Percentiles rank a stretch among this genome's conserved stretches.
Conservation (phyloP, 805 yeast species). For the Sugiyamaella mastotermitis region DNA sequence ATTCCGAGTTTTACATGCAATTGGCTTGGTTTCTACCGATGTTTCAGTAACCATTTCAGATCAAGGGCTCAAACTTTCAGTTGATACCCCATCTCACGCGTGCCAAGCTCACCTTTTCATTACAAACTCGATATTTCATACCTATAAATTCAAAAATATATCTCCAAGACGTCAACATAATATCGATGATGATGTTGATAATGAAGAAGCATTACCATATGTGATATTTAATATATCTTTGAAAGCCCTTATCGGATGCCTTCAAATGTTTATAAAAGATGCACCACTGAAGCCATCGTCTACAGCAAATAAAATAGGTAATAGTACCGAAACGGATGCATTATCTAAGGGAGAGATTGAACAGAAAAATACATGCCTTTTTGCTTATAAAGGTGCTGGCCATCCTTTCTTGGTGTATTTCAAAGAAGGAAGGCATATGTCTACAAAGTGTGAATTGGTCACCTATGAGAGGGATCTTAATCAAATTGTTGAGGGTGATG, state of each 20-base stretch:
- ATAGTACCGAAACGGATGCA: slow-evolving; percentile 1
- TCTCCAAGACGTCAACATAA: slow-evolving; percentile 3
- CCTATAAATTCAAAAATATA: slow-evolving; percentile 18
- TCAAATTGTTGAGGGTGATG: background rate
- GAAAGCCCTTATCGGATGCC: slow-evolving; percentile 20
- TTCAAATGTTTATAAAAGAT: slow-evolving; percentile 21
- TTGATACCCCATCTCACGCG: slow-evolving; percentile 27
- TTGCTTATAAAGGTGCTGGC: slow-evolving; percentile 45
- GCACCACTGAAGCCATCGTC: background rate
- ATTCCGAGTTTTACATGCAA: slow-evolving; percentile 39
- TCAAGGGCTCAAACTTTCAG: slow-evolving; percentile 48
- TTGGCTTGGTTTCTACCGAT: slow-evolving; percentile 36
- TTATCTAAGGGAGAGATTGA: slow-evolving; percentile 4
- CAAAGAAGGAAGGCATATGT: slow-evolving; percentile 45
- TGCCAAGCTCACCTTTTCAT: slow-evolving; percentile 23
- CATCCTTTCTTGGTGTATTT: slow-evolving; percentile 50
- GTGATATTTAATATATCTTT: slow-evolving; percentile 18
- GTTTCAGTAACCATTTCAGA: slow-evolving; percentile 40
- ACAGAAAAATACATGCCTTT: slow-evolving; percentile 26
- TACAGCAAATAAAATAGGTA: background rate
- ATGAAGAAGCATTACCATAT: slow-evolving; percentile 1
- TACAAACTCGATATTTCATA: slow-evolving; percentile 16
- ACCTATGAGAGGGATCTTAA: slow-evolving; percentile 29
- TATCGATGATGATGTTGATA: slow-evolving; percentile 1
- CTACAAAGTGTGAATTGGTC: slow-evolving; percentile 52